Evolutionary conservation across 495 filamentous ascomycete species (phyloP), one percentile per base, ranked within the genome.

Genomic region (Trichoderma asperelloides): DNA sequence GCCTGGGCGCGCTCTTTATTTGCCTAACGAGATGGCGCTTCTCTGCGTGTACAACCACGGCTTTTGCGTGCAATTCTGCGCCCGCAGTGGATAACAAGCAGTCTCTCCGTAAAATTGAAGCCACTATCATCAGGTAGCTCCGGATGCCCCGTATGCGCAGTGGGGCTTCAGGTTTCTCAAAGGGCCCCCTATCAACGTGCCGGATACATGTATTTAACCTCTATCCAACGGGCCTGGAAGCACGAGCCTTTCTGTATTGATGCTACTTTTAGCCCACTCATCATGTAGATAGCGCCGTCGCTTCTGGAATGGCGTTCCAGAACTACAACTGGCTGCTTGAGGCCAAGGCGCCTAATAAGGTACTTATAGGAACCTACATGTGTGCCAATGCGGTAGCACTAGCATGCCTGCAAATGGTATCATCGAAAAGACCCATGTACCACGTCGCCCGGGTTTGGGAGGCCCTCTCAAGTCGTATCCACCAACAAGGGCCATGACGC

Each of bases 71-170:
- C 49, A 25, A 60, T 28, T 60, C 51, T 60, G 25, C 51, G 51
- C 51, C 51, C 51, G 51, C 51, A 60, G 25, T 21, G 51, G 51
- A 8, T 21, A 16, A 23, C 51, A 21, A 28, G 51, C 9, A 30
- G 27, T 8, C 23, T 28, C 9, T 60, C 51, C 51, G 51, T 60
- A 60, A 60, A 51, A 21, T 60, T 60, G 23, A 33, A 60, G 51
- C 51, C 8, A 28, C 25, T 60, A 27, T 60, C 51, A 60, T 60
- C 51, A 28, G 23, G 51, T 60, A 60, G 51, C 51, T 60, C 51
- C 51, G 51, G 51, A 60, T 60, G 51, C 51, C 51, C 51, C 51
- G 51, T 60, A 7, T 21, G 1, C 28, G 21, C 18, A 45, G 43
- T 45, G 18, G 47, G 47, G 1, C 27, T 21, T 21, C 27, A 23